Evolutionary conservation across 2,329 filamentous ascomycete species (phyloP), one percentile per base, ranked within the genome.

Genomic region (Aspergillus costaricaensis): DNA sequence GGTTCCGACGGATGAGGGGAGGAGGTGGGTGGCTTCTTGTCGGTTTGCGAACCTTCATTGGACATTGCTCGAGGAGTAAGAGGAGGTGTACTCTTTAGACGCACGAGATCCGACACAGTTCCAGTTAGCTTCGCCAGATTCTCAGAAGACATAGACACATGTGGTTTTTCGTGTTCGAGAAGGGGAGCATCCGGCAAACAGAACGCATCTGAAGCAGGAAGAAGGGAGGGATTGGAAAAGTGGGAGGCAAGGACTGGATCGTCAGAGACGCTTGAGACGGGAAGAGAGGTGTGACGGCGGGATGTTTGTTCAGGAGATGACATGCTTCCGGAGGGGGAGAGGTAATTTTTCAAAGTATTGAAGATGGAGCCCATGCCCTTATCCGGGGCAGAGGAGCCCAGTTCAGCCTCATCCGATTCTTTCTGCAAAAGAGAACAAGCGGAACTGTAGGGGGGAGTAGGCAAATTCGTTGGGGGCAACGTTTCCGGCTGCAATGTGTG

Each of bases 51-150:
- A 49, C 79, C 81, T 71, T 86, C 86, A 76, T 86, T 84, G 59
- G 92, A 96, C 72, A 94, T 86, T 62, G 93, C 91, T 79, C 94
- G 89, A 65, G 92, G 94, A 58, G 94, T 96, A 68, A 94, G 93
- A 62, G 92, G 88, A 68, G 92, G 91, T 70, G 91, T 95, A 82
- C 92, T 96, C 93, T 97, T 96, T 83, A 87, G 76, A 79, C 76
- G 77, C 72, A 80, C 76, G 77, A 75, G 79, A 77, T 78, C 82
- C 78, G 82, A 82, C 79, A 82, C 82, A 84, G 87, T 86, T 85
- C 88, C 85, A 86, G 92, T 97, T 92, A 97, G 93, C 91, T 89
- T 79, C 71, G 69, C 72, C 68, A 78, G 70, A 58, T 80, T 79
- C 69, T 78, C 75, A 72, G 76, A 77, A 74, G 74, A 77, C 66